Conservation (phyloP, 1,139 yeast genomes). For the Taphrina betulina region DNA sequence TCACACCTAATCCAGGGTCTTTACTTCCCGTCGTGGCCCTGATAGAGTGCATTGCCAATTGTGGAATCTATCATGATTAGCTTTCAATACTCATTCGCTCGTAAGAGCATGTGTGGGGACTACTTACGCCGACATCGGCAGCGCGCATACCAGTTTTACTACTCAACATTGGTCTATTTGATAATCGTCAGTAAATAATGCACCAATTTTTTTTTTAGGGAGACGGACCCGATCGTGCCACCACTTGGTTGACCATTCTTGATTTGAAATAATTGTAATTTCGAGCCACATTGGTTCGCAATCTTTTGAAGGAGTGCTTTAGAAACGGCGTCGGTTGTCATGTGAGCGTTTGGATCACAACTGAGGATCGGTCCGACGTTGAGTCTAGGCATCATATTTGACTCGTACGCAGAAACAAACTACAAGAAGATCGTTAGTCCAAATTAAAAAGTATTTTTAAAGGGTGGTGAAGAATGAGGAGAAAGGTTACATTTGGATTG, state of each 20-base stretch:
- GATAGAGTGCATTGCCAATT: conserved; percentile 90
- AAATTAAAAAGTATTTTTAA: no score
- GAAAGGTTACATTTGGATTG: conserved; percentile 23
- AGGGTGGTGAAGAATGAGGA: no score
- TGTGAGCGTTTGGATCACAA: conserved; percentile 73
- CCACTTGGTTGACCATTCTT: conserved; percentile 93
- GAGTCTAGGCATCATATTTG: conserved; percentile 72
- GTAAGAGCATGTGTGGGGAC: no score
- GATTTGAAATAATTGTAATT: conserved; percentile 59
- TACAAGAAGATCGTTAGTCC: conserved; percentile 28
- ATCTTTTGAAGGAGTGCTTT: conserved; percentile 64
- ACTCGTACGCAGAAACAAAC: conserved; percentile 61
- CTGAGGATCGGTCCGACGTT: conserved; percentile 72
- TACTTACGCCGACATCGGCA: conserved; percentile 66
- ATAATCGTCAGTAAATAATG: neutral
- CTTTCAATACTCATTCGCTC: no score
- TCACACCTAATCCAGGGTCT: conserved; percentile 67
- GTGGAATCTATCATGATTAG: conserved; percentile 63
- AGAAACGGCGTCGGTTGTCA: conserved; percentile 77
- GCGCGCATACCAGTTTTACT: conserved; percentile 86
- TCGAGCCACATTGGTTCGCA: conserved; percentile 57
- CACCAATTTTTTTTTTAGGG: neutral
- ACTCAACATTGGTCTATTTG: conserved; percentile 66
- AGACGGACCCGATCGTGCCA: conserved; percentile 72
- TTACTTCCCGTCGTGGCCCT: conserved; percentile 90